Evolutionary conservation across 345 rosid species (phyloP).

Genomic region (Durio zibethinus): DNA sequence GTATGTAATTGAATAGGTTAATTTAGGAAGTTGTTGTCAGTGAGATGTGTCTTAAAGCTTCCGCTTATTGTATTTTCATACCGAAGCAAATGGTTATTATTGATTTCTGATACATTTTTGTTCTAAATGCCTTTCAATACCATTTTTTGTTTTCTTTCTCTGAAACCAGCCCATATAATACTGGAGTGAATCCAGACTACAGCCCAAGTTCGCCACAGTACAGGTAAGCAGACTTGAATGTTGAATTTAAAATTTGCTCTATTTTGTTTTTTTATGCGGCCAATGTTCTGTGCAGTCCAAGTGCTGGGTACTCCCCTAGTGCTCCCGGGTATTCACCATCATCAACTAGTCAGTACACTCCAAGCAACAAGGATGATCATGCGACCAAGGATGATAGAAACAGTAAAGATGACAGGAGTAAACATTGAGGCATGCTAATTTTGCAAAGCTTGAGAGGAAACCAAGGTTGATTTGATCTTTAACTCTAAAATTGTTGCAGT

Average conservation of each 20-base stretch:
- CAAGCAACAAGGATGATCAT: conserved; percentile 52
- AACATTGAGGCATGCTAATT: background rate
- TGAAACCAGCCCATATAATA: conserved; percentile 60
- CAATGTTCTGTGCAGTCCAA: conserved; percentile 43
- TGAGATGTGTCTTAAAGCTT: background rate
- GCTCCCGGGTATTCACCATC: conserved; percentile 81
- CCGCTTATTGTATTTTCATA: too few relatives aligned
- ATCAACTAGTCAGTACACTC: conserved; percentile 75
- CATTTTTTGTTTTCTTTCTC: background rate
- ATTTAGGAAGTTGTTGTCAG: background rate
- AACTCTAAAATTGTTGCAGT: background rate
- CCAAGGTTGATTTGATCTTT: background rate
- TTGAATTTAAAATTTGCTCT: background rate
- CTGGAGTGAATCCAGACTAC: conserved; percentile 71
- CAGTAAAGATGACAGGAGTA: conserved; percentile 14
- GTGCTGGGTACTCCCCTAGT: conserved; percentile 84
- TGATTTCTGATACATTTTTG: background rate
- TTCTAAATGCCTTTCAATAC: background rate
- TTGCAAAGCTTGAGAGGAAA: background rate
- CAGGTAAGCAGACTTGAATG: conserved; percentile 30
- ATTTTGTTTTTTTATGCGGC: background rate
- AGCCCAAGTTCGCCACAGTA: conserved; percentile 71
- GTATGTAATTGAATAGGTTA: background rate
- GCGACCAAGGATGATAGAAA: conserved; percentile 29
- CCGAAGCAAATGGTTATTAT: background rate